Conservation (phyloP, 2,329 filamentous ascomycete species). For the Nemania diffusa region DNA sequence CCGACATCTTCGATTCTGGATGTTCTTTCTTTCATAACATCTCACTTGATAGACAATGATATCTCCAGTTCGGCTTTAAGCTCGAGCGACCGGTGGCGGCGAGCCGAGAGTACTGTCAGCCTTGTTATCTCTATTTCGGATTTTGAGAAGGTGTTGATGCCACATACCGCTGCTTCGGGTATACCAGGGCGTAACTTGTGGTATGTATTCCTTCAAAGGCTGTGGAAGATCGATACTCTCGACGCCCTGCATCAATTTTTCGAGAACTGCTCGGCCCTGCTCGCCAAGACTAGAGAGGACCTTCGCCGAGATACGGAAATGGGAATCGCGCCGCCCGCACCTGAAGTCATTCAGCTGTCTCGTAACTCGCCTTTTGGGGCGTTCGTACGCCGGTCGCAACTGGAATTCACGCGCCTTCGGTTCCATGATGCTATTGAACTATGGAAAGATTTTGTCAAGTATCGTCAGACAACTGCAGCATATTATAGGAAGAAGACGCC, state of each 20-base stretch:
- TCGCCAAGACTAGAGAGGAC: conserved; percentile 72
- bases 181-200: conserved; percentile 85
- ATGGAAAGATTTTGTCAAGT: conserved; percentile 85
- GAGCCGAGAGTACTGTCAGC: conserved; percentile 61
- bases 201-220: conserved; percentile 81
- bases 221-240: conserved; percentile 87
- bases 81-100: conserved; percentile 56
- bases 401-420: conserved; percentile 83
- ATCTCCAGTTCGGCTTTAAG: conserved; percentile 48
- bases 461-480: conserved; percentile 77
- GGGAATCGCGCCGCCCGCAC: conserved; percentile 59
- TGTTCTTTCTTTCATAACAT: conserved; percentile 81
- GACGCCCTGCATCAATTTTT: conserved; percentile 85
- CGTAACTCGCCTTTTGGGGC: conserved; percentile 81
- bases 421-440: conserved; percentile 82
- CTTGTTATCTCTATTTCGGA: conserved; percentile 66
- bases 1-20: conserved; percentile 77
- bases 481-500: conserved; percentile 73
- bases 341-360: conserved; percentile 70
- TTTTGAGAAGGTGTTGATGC: conserved; percentile 67
- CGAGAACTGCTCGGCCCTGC: conserved; percentile 63
- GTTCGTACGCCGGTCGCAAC: conserved; percentile 78
- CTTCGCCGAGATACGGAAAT: conserved; percentile 64
- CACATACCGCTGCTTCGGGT: conserved; percentile 62
- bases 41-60: conserved; percentile 69